Evolutionary conservation across 108 stramenopile species (phyloP).

Genomic region (Cyclotella baltica): DNA sequence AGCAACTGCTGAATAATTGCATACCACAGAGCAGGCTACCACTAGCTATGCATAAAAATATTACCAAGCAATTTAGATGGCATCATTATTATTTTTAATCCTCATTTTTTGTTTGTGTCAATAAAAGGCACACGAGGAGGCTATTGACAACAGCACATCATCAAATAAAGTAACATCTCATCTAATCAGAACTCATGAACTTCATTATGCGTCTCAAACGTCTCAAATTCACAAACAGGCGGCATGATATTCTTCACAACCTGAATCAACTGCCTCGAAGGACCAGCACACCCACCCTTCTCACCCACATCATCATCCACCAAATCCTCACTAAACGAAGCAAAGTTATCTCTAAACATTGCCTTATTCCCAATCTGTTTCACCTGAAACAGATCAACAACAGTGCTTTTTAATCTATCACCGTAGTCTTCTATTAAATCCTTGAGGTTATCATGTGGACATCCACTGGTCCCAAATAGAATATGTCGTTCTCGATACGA

Average conservation of each 20-base stretch:
- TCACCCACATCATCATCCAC: background rate
- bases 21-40: too few relatives aligned
- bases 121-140: too few relatives aligned
- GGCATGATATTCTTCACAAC: constrained; percentile 4
- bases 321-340: constrained; percentile 14
- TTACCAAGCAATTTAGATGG: too few relatives aligned
- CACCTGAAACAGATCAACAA: constrained; percentile 7
- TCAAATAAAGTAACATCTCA: background rate
- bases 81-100: too few relatives aligned
- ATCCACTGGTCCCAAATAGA: constrained; percentile 19
- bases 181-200: background rate
- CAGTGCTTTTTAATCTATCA: constrained; percentile 9
- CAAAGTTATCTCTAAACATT: constrained; percentile 13
- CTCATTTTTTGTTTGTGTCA: background rate
- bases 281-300: constrained; percentile 2
- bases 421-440: constrained; percentile 21
- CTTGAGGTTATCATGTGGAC: constrained; percentile 12
- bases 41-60: too few relatives aligned
- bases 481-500: background rate
- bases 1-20: too few relatives aligned
- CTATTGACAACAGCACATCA: too few relatives aligned
- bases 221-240: constrained; percentile 26
- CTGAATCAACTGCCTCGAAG: constrained; percentile 8
- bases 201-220: background rate
- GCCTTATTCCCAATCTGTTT: background rate